Base-by-base conservation (phyloP, 768 basidiomycete species). In the Boletus rufocinnamomeus region DNA sequence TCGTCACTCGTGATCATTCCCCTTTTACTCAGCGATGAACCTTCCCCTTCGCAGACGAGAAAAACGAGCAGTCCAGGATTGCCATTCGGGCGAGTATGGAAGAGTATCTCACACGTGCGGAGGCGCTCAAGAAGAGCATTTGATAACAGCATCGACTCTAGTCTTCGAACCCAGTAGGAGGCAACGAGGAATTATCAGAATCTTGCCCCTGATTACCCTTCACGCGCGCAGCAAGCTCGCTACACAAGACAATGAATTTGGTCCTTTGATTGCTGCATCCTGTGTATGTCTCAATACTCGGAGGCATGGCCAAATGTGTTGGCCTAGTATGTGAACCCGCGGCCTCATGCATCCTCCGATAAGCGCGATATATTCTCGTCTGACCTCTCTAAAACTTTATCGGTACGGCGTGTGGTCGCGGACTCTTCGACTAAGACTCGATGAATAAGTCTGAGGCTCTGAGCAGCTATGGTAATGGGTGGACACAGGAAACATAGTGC, bases 21-120 rank as follows among this genome's bases (percentile, higher is more conserved):
- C 6, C 13, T 17, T 16, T 37, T 27, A 50, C 34, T 9, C 28
- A 30, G 1, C 19, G 13, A 46, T 9, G 21, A 32, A 37, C 7
- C 28, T 28, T 47, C 10, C 17, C 19, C 16, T 44, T 45, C 17
- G 5, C 32, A 69, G 68, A 91, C 65, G 91, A 95, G 80, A 95
- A 91, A 83, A 95, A 95, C 75, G 90, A 93, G 62, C 91, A 88
- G 72, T 86, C 93, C 40, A 93, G 90, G 74, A 74, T 78, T 53
- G 77, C 95, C 59, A 95, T 98, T 69, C 84, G 86, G 53, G 75
- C 80, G 53, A 97, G 94, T 79, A 87, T 95, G 72, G 84, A 79
- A 38, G 94, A 96, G 71, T 97, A 97, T 74, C 85, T 98, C 25
- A 81, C 82, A 49, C 87, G 95, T 8, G 94, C 95, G 6, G 95